A percentile compares a stretch with the other conserved stretches of the same genome.
These are phyloP conservation scores for Metschnikowia lachancei DNA, from an alignment of 805 yeast genomes.

Conservation along the genomic window DNA sequence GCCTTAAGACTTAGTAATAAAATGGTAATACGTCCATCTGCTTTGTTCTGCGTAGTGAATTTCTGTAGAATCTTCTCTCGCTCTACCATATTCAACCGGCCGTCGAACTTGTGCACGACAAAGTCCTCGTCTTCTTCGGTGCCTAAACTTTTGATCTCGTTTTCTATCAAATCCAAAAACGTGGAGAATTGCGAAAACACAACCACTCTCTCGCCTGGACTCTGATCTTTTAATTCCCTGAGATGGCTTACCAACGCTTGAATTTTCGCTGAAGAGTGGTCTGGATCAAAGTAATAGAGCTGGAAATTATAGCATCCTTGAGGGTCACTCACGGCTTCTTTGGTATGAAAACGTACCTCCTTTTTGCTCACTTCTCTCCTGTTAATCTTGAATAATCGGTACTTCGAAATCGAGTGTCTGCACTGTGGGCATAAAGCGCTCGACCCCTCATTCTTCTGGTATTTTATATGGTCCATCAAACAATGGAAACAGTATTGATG, in stretches of 20 bases:
- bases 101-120: slow-evolving; percentile 72
- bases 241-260: slow-evolving; percentile 65
- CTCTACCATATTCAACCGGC: slow-evolving; percentile 64
- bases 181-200: slow-evolving; percentile 90
- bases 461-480: slow-evolving; percentile 68
- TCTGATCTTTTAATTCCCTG: slow-evolving; percentile 48
- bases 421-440: slow-evolving; percentile 73
- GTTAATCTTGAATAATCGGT: slow-evolving; percentile 46
- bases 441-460: slow-evolving; percentile 50
- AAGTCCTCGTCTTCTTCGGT: slow-evolving; percentile 41
- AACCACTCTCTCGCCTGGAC: slow-evolving; percentile 70
- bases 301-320: slow-evolving; percentile 28
- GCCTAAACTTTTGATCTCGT: slow-evolving; percentile 45
- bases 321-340: slow-evolving; percentile 23
- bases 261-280: slow-evolving; percentile 66
- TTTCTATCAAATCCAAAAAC: slow-evolving; percentile 70
- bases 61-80: slow-evolving; percentile 58
- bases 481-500: slow-evolving; percentile 79
- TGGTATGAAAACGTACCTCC: slow-evolving; percentile 32
- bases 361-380: slow-evolving; percentile 23
- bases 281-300: slow-evolving; percentile 46
- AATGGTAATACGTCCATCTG: slow-evolving; percentile 40
- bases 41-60: slow-evolving; percentile 42
- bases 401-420: slow-evolving; percentile 51
- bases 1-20: slow-evolving; percentile 78